Percentiles rank a stretch among this genome's conserved stretches.
These are phyloP conservation scores for Potentilla sterilis DNA, from an alignment of 306 rosid genomes.

Conservation along the genomic window DNA sequence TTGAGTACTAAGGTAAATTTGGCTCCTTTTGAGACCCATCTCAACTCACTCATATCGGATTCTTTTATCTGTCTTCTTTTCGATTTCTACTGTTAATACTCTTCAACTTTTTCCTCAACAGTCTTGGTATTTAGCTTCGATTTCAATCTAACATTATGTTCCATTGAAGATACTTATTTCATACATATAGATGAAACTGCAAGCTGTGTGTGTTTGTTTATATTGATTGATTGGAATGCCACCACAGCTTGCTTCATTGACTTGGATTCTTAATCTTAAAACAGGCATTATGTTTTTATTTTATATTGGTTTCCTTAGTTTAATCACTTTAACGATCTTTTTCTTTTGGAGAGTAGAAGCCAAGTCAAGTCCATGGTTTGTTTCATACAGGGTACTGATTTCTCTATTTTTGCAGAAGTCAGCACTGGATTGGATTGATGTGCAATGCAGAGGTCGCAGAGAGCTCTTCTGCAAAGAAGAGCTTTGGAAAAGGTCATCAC, in stretches of 20 bases:
- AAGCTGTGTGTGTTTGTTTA: neutral
- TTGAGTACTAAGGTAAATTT: conserved; percentile 39
- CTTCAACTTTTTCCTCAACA: neutral
- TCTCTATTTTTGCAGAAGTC: conserved; percentile 7
- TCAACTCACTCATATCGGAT: neutral
- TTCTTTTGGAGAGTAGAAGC: conserved; percentile 14
- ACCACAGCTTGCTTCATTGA: neutral
- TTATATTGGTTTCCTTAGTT: neutral
- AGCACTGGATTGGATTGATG: conserved; percentile 52
- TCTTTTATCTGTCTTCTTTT: neutral
- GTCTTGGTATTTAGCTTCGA: conserved; percentile 4
- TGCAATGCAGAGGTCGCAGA: conserved; percentile 78
- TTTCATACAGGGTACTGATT: conserved; percentile 34
- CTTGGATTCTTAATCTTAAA: neutral
- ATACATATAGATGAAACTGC: conserved; percentile 12
- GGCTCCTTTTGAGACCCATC: conserved; percentile 13
- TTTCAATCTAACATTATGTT: neutral
- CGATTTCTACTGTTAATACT: neutral
- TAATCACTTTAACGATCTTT: neutral
- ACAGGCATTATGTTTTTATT: neutral
- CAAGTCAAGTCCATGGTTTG: conserved; percentile 22
- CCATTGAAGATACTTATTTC: neutral
- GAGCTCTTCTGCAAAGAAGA: conserved; percentile 73
- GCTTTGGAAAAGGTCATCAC: conserved; percentile 45
- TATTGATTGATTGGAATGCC: conserved; percentile 4